A percentile compares a stretch with the other conserved stretches of the same genome.
Evolutionary conservation across 2,329 filamentous ascomycete species (phyloP).

Genomic region (Pseudocercospora eumusae): DNA sequence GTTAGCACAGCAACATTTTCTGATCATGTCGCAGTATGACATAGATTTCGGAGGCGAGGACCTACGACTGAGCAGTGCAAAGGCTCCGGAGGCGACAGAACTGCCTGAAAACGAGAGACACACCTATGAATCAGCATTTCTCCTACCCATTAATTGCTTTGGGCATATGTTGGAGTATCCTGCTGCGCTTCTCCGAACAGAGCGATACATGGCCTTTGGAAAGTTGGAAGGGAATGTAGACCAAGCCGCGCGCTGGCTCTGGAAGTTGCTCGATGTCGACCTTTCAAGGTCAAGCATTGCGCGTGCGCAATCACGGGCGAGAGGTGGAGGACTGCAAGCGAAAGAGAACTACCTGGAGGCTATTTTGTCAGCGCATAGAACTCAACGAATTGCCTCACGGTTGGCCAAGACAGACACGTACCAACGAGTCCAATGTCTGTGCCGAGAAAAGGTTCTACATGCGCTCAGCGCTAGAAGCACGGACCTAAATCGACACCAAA

Average conservation of each 20-base stretch:
- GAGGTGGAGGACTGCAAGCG: not conserved
- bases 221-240: not conserved
- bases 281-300: not conserved
- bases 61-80: not conserved
- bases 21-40: conserved; percentile 10
- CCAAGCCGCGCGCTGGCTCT: not conserved
- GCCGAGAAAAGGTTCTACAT: not conserved
- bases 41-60: not conserved
- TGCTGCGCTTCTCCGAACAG: not conserved
- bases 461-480: not conserved
- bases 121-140: not conserved
- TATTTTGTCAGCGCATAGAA: conserved; percentile 9
- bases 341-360: not conserved
- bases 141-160: conserved; percentile 6
- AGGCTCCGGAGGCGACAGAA: conserved; percentile 10
- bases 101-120: not conserved
- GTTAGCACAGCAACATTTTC: not conserved
- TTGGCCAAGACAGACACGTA: conserved; percentile 1
- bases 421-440: not conserved
- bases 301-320: not conserved
- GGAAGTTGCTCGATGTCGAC: not conserved
- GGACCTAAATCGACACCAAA: not conserved
- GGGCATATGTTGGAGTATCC: conserved; percentile 9
- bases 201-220: conserved; percentile 5
- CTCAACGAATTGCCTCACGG: not conserved